A percentile compares a stretch with the other conserved stretches of the same genome.
phyloP scores from a whole-genome alignment of 257 asterid genomes.

The Buddleja alternifolia region DNA sequence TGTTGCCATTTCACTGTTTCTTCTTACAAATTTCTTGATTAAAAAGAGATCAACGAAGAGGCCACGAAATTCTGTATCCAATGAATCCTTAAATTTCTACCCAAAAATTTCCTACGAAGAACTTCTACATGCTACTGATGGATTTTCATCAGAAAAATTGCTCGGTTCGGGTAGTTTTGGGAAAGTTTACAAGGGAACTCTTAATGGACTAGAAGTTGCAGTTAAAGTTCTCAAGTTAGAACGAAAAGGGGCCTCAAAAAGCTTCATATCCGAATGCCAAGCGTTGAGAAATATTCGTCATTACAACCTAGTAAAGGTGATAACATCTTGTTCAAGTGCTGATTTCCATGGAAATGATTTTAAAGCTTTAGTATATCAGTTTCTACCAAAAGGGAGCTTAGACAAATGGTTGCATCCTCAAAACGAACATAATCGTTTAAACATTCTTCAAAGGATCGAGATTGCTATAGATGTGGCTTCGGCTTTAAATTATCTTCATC shows the following conservation, averaged over 20 bases:
- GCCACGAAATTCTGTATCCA: slow-evolving; percentile 22
- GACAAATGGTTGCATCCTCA: slow-evolving; percentile 53
- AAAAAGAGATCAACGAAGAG: slow-evolving; percentile 16
- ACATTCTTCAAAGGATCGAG: slow-evolving; percentile 42
- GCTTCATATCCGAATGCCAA: slow-evolving; percentile 53
- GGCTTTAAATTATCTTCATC: slow-evolving; percentile 53
- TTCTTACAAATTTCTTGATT: slow-evolving; percentile 32
- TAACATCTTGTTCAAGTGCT: slow-evolving; percentile 57
- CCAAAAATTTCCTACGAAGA: slow-evolving; percentile 47
- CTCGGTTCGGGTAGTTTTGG: slow-evolving; percentile 58
- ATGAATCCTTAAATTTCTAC: slow-evolving; percentile 18
- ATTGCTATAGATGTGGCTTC: slow-evolving; percentile 50
- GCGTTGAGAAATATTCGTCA: slow-evolving; percentile 52
- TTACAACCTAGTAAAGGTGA: slow-evolving; percentile 49
- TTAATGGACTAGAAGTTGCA: slow-evolving; percentile 42
- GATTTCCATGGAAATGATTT: slow-evolving; percentile 52
- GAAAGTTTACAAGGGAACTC: slow-evolving; percentile 47
- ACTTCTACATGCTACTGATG: slow-evolving; percentile 43
- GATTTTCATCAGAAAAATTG: slow-evolving; percentile 42
- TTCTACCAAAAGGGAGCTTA: slow-evolving; percentile 56
- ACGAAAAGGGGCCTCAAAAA: slow-evolving; percentile 46
- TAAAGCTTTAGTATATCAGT: slow-evolving; percentile 49
- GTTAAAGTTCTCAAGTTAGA: slow-evolving; percentile 50
- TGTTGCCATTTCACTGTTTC: slow-evolving; percentile 32
- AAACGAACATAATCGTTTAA: slow-evolving; percentile 32